phyloP scores from a whole-genome alignment of 1,139 yeast genomes.

The Groenewaldozyma sp. region DNA sequence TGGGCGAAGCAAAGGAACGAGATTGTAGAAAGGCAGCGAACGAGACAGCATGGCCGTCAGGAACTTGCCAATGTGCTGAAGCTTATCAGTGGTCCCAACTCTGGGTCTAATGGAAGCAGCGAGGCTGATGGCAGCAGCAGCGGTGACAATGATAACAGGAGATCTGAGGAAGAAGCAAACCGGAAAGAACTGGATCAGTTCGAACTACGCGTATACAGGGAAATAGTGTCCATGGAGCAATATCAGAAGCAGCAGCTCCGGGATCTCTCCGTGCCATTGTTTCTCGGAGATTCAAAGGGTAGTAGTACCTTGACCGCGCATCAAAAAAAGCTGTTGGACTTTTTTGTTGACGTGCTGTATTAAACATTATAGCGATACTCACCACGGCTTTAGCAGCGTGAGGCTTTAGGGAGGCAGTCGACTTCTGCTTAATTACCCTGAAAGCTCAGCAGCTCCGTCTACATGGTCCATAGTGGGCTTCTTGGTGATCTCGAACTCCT shows the following conservation, averaged over 20 bases:
- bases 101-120: background rate
- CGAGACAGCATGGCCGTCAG: conserved; percentile 12
- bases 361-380: too few species aligned
- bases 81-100: conserved; percentile 13
- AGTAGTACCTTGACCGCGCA: conserved; percentile 8
- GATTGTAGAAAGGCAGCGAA: conserved; percentile 10
- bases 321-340: conserved; percentile 15
- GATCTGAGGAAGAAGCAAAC: conserved; percentile 5
- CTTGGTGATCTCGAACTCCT: background rate
- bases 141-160: conserved; percentile 2
- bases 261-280: conserved; percentile 21
- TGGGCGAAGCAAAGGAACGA: conserved; percentile 18
- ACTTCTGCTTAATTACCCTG: too few species aligned
- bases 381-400: too few species aligned
- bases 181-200: conserved; percentile 13
- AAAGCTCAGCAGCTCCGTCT: too few species aligned
- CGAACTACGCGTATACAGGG: conserved; percentile 16
- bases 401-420: too few species aligned
- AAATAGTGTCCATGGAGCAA: conserved; percentile 12
- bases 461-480: too few species aligned
- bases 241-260: conserved; percentile 14
- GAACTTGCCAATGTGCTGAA: conserved; percentile 16
- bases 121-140: too few species aligned
- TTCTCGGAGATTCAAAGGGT: conserved; percentile 5
- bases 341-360: conserved; percentile 14